Evolutionary conservation across 805 yeast species (phyloP).

Genomic region (Grigorovia jiainica): DNA sequence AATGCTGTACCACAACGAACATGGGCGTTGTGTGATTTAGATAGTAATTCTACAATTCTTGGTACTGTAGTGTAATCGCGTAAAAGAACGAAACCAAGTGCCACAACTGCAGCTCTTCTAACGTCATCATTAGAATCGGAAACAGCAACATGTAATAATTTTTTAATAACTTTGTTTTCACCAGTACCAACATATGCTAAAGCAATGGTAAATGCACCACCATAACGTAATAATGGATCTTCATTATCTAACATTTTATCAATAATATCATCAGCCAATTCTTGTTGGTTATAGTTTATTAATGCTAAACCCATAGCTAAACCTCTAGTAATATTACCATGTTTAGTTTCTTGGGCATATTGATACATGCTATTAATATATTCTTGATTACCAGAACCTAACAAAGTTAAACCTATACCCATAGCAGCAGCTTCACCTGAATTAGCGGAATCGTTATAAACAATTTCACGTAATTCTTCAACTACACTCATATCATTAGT

Average conservation of each 20-base stretch:
- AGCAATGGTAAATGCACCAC: conserved; percentile 91
- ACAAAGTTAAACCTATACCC: conserved; percentile 91
- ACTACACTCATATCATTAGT: conserved; percentile 63
- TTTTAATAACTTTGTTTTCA: conserved; percentile 75
- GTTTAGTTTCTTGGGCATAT: conserved; percentile 91
- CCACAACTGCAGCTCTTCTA: conserved; percentile 89
- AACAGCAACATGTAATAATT: conserved; percentile 84
- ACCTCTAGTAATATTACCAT: conserved; percentile 92
- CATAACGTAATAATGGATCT: conserved; percentile 80
- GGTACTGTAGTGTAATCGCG: conserved; percentile 92
- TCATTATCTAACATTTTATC: conserved; percentile 61
- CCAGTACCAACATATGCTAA: conserved; percentile 97
- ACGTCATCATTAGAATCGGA: conserved; percentile 95
- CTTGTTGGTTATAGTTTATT: conserved; percentile 78
- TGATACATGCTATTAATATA: conserved; percentile 73
- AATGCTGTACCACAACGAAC: conserved; percentile 97
- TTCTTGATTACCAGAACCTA: conserved; percentile 72
- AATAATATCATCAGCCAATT: conserved; percentile 61
- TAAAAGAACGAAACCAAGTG: conserved; percentile 81
- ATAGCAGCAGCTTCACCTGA: conserved; percentile 96
- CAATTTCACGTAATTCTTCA: conserved; percentile 72
- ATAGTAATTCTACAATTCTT: conserved; percentile 81
- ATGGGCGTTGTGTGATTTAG: conserved; percentile 95
- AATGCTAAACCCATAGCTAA: conserved; percentile 83
- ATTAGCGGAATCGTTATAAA: conserved; percentile 84